Conservation (phyloP, 371 early-diverging fungal species). For the Mucor circinelloides region DNA sequence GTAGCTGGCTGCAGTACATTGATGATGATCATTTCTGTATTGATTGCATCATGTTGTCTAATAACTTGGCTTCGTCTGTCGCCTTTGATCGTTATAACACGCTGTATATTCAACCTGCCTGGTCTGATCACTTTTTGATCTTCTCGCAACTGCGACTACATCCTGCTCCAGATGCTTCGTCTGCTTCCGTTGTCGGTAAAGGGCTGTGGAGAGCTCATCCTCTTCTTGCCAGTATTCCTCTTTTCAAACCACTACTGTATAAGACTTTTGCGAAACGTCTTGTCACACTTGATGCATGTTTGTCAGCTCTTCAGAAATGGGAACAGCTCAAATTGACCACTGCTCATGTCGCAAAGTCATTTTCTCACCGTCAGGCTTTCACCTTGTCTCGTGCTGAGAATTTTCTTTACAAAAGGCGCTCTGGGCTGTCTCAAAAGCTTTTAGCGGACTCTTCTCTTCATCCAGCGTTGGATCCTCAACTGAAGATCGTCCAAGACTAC, state of each 20-base stretch:
- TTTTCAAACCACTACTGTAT: neutral
- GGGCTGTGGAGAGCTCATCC: conserved; percentile 18
- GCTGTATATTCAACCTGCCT: neutral
- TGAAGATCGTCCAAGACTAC: no score
- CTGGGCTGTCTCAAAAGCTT: neutral
- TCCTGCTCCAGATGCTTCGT: no score
- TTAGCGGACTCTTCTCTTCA: no score
- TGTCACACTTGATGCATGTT: neutral
- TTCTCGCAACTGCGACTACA: no score
- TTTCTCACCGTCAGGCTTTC: neutral
- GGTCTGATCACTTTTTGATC: conserved; percentile 18
- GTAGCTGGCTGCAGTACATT: neutral
- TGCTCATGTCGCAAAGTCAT: neutral
- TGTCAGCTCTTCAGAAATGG: conserved; percentile 2
- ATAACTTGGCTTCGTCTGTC: neutral
- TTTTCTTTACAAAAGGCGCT: neutral
- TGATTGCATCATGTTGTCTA: conserved; percentile 5
- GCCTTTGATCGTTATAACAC: neutral
- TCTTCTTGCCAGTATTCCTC: neutral
- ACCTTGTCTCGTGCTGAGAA: neutral
- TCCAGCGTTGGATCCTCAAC: no score
- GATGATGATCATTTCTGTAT: conserved; percentile 4
- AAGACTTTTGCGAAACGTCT: no score
- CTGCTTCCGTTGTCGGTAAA: no score
- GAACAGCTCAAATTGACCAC: neutral